These are phyloP conservation scores for Pythium monospermum DNA, from an alignment of 352 stramenopile genomes.

Conservation along the genomic window DNA sequence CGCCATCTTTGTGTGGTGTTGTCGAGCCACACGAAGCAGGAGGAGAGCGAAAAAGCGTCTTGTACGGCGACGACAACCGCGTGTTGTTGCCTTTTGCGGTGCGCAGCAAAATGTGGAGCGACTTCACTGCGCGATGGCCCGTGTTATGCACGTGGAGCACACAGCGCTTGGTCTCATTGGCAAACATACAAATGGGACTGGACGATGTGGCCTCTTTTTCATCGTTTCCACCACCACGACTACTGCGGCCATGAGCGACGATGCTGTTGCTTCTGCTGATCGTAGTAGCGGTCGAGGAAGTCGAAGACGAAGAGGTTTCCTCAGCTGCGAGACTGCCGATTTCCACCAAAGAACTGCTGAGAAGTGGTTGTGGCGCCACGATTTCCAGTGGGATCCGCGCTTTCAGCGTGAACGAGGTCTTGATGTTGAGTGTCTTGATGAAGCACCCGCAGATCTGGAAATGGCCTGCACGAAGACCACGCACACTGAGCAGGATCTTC, in stretches of 20 bases:
- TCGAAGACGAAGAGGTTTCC: not conserved
- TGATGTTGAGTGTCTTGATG: slow-evolving; percentile 55
- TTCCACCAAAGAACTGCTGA: slow-evolving; percentile 44
- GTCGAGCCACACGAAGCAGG: not conserved
- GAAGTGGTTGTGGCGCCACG: slow-evolving; percentile 38
- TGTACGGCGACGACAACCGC: too few relatives aligned
- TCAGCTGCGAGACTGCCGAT: slow-evolving; percentile 21
- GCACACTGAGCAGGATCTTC: slow-evolving; percentile 38
- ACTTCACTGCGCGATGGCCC: slow-evolving; percentile 34
- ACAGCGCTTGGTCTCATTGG: slow-evolving; percentile 55
- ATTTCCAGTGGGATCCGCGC: slow-evolving; percentile 30
- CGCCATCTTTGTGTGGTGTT: too few relatives aligned
- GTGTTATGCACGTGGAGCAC: slow-evolving; percentile 48
- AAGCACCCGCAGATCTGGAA: slow-evolving; percentile 56
- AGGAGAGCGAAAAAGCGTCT: too few relatives aligned
- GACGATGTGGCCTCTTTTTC: too few relatives aligned
- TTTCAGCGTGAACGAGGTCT: slow-evolving; percentile 41
- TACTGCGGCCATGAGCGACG: too few relatives aligned
- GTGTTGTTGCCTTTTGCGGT: slow-evolving; percentile 1
- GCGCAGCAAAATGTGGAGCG: slow-evolving; percentile 23
- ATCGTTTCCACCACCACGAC: too few relatives aligned
- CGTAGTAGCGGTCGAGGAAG: not conserved
- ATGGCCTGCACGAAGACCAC: slow-evolving; percentile 34
- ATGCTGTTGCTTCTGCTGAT: too few relatives aligned
- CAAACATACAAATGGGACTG: slow-evolving; percentile 55